Evolutionary conservation across 345 rosid genomes (phyloP).

Genomic region (Anastatica hierochuntica): DNA sequence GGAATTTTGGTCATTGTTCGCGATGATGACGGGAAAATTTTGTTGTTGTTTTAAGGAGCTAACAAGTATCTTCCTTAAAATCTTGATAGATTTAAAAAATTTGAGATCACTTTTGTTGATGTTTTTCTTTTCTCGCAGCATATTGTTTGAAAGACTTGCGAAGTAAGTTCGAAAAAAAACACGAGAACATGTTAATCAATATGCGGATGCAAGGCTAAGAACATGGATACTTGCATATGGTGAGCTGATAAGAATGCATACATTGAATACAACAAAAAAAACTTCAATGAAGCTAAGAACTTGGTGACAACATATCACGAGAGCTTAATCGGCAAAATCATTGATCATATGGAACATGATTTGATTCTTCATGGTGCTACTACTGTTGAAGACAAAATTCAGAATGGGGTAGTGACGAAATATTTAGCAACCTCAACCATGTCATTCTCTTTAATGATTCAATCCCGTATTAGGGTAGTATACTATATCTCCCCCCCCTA

Average conservation of each 20-base stretch:
- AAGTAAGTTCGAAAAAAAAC: slow-evolving; percentile 54
- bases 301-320: slow-evolving; percentile 55
- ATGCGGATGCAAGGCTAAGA: slow-evolving; percentile 93
- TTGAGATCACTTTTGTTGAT: slow-evolving; percentile 6
- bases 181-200: slow-evolving; percentile 52
- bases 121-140: slow-evolving; percentile 36
- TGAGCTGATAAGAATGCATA: slow-evolving; percentile 66
- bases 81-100: not conserved
- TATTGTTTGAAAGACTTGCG: slow-evolving; percentile 84
- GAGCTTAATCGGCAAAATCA: slow-evolving; percentile 54
- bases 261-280: slow-evolving; percentile 44
- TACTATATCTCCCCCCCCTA: too few species aligned
- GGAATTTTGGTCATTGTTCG: slow-evolving; percentile 90
- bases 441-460: too few species aligned
- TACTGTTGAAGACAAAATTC: slow-evolving; percentile 95
- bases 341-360: slow-evolving; percentile 58
- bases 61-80: slow-evolving; percentile 64
- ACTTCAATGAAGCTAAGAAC: slow-evolving; percentile 63
- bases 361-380: slow-evolving; percentile 89
- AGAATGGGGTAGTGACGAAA: slow-evolving; percentile 95
- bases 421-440: too few species aligned
- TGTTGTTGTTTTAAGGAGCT: slow-evolving; percentile 86
- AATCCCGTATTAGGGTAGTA: too few species aligned
- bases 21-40: slow-evolving; percentile 57
- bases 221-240: slow-evolving; percentile 91